Base-by-base conservation (phyloP, 2,329 filamentous ascomycete species). In the Sporothrix curviconia region DNA sequence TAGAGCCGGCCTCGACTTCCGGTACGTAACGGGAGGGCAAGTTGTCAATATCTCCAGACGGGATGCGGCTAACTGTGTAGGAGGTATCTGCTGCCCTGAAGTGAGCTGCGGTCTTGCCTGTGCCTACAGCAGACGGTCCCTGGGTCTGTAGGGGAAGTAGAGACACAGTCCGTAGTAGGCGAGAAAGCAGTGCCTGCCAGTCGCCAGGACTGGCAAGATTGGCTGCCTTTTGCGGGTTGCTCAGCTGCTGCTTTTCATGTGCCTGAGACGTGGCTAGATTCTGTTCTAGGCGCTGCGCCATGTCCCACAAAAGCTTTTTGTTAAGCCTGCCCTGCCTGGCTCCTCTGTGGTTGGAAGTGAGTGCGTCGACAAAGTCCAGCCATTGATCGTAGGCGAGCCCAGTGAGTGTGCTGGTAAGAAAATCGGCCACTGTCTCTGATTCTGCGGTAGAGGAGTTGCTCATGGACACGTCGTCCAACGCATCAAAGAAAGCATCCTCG, bases 341-440 rank as follows among this genome's bases (percentile, higher is more conserved):
- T 6, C 6, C 34, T 11, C 15, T 44, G 22, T 8, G 57, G 37
- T 24, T 56, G 40, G 19, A 59, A 19, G 58, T 56, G 19, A 71
- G 51, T 0, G 61, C 34, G 9, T 73, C 72, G 44, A 74, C 69
- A 25, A 75, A 66, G 3, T 70, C 68, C 7, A 66, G 61, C 72
- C 73, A 76, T 52, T 69, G 67, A 43, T 66, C 62, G 50, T 67
- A 64, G 1, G 64, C 65, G 7, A 62, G 49, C 19, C 65, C 60
- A 3, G 62, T 55, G 14, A 71, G 46, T 4, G 63, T 14, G 7
- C 56, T 49, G 4, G 46, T 39, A 0, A 69, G 58, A 4, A 47
- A 5, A 5, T 56, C 43, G 14, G 58, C 56, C 4, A 9, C 9
- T 25, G 25, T 12, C 22, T 15, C 19, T 37, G 28, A 1, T 5